These are phyloP conservation scores for Trichoderma brevicompactum DNA, from an alignment of 2,329 filamentous ascomycete species.

Conservation along the genomic window DNA sequence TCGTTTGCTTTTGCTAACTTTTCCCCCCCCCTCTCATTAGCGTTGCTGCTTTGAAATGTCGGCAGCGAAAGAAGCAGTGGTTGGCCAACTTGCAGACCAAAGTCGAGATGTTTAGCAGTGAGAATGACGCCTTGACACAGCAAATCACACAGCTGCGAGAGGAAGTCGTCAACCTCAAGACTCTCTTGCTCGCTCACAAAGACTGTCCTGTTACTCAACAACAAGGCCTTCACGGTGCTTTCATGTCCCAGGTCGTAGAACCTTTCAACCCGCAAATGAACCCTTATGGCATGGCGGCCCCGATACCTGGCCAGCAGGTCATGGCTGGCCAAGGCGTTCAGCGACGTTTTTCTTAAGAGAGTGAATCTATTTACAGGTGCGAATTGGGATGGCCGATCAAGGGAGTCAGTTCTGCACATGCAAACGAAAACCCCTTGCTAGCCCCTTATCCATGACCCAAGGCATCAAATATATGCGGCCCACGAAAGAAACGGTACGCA, in stretches of 20 bases:
- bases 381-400: too few species aligned
- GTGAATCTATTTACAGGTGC: background rate
- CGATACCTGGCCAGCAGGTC: slow-evolving; percentile 57
- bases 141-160: slow-evolving; percentile 86
- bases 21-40: slow-evolving; percentile 53
- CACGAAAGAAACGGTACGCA: background rate
- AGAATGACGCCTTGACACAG: slow-evolving; percentile 84
- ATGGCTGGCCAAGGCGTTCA: slow-evolving; percentile 60
- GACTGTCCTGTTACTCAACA: slow-evolving; percentile 92
- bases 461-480: slow-evolving; percentile 4
- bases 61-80: slow-evolving; percentile 99
- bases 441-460: background rate
- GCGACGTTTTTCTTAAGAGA: slow-evolving; percentile 61
- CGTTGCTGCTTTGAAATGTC: slow-evolving; percentile 93
- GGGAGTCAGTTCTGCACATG: too few species aligned
- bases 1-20: background rate
- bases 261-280: slow-evolving; percentile 61
- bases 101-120: slow-evolving; percentile 87
- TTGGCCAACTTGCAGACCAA: slow-evolving; percentile 91
- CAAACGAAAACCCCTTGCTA: background rate
- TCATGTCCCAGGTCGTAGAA: slow-evolving; percentile 61
- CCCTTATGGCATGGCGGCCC: slow-evolving; percentile 61
- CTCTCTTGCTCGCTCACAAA: slow-evolving; percentile 88
- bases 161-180: slow-evolving; percentile 94
- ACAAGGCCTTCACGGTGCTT: slow-evolving; percentile 66